Conservation (phyloP, 352 stramenopile genomes). For the Elongisporangium undulatum region DNA sequence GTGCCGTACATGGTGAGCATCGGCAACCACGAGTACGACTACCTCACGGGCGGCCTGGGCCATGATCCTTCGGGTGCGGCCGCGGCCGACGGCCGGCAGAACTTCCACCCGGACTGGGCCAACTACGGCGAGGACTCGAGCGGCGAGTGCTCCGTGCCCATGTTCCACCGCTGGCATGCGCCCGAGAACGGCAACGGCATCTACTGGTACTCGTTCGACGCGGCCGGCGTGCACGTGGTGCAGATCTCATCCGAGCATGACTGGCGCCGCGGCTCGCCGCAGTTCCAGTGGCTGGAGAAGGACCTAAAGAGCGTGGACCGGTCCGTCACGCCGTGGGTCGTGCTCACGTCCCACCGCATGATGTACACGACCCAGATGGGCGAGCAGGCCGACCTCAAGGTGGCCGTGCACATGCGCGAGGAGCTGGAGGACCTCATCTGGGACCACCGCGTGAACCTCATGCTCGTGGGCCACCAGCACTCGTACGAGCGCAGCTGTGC, state of each 20-base stretch:
- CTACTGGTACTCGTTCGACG: slow-evolving; percentile 92
- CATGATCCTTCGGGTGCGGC: slow-evolving; percentile 55
- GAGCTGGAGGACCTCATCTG: slow-evolving; percentile 90
- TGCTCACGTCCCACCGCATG: slow-evolving; percentile 90
- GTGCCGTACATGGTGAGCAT: slow-evolving; percentile 81
- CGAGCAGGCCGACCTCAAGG: slow-evolving; percentile 56
- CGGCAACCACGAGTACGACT: slow-evolving; percentile 81
- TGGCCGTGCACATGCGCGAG: slow-evolving; percentile 76
- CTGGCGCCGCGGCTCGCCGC: slow-evolving; percentile 72
- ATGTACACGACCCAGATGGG: slow-evolving; percentile 86
- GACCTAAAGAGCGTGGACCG: slow-evolving; percentile 85
- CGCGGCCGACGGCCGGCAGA: slow-evolving; percentile 45
- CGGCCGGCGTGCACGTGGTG: slow-evolving; percentile 86
- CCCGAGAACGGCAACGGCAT: slow-evolving; percentile 60
- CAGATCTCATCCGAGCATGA: slow-evolving; percentile 92
- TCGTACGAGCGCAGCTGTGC: slow-evolving; percentile 89
- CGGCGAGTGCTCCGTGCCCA: slow-evolving; percentile 74
- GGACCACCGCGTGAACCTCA: slow-evolving; percentile 87
- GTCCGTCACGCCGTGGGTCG: slow-evolving; percentile 86
- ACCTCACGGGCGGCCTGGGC: slow-evolving; percentile 33
- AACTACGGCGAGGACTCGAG: slow-evolving; percentile 74
- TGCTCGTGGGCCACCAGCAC: slow-evolving; percentile 91
- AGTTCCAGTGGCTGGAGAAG: slow-evolving; percentile 88
- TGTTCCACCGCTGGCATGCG: slow-evolving; percentile 66
- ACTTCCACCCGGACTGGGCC: slow-evolving; percentile 60